Conservation (phyloP, 2,329 filamentous ascomycete species). For the Ceratocystis lukuohia region DNA sequence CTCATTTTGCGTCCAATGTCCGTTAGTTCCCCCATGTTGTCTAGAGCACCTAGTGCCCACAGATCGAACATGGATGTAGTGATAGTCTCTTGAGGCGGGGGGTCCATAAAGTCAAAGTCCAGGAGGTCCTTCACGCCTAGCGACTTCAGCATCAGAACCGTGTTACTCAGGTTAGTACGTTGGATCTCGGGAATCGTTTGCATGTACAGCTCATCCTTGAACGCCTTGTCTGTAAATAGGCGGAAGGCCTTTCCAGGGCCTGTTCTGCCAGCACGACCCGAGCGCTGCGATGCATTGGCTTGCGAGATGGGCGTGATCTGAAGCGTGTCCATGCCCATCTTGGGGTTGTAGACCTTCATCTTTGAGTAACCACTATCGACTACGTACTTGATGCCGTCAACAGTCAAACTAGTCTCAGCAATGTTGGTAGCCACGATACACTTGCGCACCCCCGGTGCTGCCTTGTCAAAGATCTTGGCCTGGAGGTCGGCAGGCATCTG, state of each 20-base stretch:
- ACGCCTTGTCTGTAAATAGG: conserved; percentile 86
- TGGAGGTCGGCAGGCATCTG: conserved; percentile 98
- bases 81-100: conserved; percentile 93
- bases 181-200: conserved; percentile 97
- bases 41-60: conserved; percentile 85
- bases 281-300: conserved; percentile 85
- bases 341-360: conserved; percentile 95
- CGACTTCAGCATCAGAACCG: conserved; percentile 84
- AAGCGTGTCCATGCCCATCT: conserved; percentile 98
- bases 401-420: conserved; percentile 91
- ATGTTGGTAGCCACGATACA: conserved; percentile 98
- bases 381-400: conserved; percentile 98
- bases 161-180: conserved; percentile 88
- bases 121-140: conserved; percentile 86
- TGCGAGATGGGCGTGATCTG: conserved; percentile 97
- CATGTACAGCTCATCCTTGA: conserved; percentile 89
- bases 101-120: conserved; percentile 99
- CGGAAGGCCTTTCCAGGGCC: conserved; percentile 92
- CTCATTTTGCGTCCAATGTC: conserved; percentile 85
- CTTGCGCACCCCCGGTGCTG: conserved; percentile 80
- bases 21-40: conserved; percentile 88
- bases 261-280: conserved; percentile 84
- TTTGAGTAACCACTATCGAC: conserved; percentile 95
- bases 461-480: conserved; percentile 92
- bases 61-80: conserved; percentile 94